These are phyloP conservation scores for Alternaria metachromatica DNA, from an alignment of 2,329 filamentous ascomycete species.

Conservation along the genomic window DNA sequence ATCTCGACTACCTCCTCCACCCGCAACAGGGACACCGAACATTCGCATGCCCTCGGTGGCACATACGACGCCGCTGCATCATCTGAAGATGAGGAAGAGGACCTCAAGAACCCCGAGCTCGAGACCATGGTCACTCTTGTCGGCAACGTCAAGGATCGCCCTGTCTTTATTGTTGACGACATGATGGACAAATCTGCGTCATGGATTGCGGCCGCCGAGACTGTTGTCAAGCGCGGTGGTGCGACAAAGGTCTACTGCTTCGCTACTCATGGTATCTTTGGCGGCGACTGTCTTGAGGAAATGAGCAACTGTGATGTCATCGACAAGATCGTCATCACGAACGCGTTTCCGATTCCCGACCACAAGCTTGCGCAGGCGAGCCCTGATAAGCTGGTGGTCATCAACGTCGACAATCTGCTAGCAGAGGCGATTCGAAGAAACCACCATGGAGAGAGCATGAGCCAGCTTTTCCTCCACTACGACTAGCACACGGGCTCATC, in stretches of 20 bases:
- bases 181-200: conserved; percentile 98
- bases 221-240: conserved; percentile 88
- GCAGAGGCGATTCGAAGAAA: conserved; percentile 94
- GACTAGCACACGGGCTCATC: conserved; percentile 30
- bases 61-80: conserved; percentile 82
- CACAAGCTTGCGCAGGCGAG: conserved; percentile 69
- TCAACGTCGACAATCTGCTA: conserved; percentile 87
- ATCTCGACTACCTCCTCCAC: conserved; percentile 78
- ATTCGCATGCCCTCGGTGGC: conserved; percentile 79
- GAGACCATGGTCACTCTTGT: conserved; percentile 99
- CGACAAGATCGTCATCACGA: conserved; percentile 91
- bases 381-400: conserved; percentile 79
- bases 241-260: conserved; percentile 97
- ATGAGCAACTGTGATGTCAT: conserved; percentile 94
- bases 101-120: conserved; percentile 77
- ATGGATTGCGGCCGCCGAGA: conserved; percentile 97
- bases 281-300: conserved; percentile 85
- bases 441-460: conserved; percentile 89
- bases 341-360: conserved; percentile 90
- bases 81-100: conserved; percentile 92
- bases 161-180: conserved; percentile 95
- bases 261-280: conserved; percentile 94
- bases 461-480: conserved; percentile 57
- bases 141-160: conserved; percentile 85
- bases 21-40: conserved; percentile 46